A percentile compares a stretch with the other conserved stretches of the same genome.
phyloP scores from a whole-genome alignment of 2,329 filamentous ascomycete genomes.

The Aspergillus pseudotamarii region DNA sequence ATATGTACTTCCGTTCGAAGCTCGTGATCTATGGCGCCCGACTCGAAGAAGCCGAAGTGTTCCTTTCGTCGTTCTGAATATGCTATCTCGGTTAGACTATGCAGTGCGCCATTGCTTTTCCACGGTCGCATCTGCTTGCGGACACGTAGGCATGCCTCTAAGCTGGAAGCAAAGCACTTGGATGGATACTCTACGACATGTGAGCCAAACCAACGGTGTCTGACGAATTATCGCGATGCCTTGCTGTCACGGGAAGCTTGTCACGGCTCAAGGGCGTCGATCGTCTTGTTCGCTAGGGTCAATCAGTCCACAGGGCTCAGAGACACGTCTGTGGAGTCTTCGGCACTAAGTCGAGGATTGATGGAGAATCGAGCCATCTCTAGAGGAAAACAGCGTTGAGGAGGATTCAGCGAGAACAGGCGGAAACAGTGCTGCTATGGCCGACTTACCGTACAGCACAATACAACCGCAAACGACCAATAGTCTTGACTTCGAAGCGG shows the following conservation, averaged over 20 bases:
- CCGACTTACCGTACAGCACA: neutral
- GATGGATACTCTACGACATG: neutral
- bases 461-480: neutral
- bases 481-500: neutral
- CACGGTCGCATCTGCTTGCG: neutral
- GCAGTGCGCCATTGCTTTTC: neutral
- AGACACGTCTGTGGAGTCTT: neutral
- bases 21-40: neutral
- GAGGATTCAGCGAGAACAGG: too few species aligned
- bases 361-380: too few species aligned
- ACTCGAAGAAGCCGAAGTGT: neutral
- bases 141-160: neutral
- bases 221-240: neutral
- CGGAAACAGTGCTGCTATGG: neutral
- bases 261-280: neutral
- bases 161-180: fast-evolving
- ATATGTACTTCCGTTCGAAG: neutral
- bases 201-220: neutral
- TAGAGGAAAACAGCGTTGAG: too few species aligned
- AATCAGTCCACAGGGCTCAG: neutral
- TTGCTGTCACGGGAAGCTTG: neutral
- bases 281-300: neutral
- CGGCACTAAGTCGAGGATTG: neutral
- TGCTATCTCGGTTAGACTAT: neutral
- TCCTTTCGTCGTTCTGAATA: neutral